These are phyloP conservation scores for Colletotrichum navitas DNA, from an alignment of 2,329 filamentous ascomycete genomes.

Conservation along the genomic window DNA sequence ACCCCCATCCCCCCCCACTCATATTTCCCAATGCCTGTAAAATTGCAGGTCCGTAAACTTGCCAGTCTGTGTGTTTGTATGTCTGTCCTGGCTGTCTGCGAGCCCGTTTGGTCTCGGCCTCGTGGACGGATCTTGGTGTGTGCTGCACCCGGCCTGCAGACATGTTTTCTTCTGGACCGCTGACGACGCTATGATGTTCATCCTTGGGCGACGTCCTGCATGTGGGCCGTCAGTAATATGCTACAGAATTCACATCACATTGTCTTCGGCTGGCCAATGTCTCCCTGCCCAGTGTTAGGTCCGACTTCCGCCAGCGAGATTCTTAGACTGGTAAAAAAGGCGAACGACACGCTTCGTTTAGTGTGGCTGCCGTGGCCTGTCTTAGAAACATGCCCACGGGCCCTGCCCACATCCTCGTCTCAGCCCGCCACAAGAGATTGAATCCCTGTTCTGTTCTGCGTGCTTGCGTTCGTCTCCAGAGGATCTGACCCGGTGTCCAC, in stretches of 20 bases:
- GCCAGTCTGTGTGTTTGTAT: not conserved
- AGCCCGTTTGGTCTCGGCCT: not conserved
- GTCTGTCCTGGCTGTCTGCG: too few relatives aligned
- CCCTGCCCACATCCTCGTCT: not conserved
- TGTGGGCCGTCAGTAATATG: not conserved
- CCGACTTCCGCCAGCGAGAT: not conserved
- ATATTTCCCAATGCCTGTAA: not conserved
- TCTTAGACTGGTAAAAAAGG: not conserved
- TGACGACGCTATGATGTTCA: too few relatives aligned
- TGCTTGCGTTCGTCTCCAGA: not conserved
- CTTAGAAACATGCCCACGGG: not conserved
- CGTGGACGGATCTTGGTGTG: not conserved
- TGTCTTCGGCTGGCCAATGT: not conserved
- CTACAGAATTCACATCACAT: not conserved
- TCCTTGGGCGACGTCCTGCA: too few relatives aligned
- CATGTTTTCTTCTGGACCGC: too few relatives aligned
- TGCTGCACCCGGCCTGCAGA: not conserved
- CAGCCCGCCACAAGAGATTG: not conserved
- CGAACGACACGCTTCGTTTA: not conserved
- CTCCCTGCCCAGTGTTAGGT: not conserved
- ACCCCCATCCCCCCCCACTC: not conserved
- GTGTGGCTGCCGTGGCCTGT: not conserved
- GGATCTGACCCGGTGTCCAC: not conserved
- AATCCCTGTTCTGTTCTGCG: not conserved
- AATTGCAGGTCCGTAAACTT: not conserved